phyloP scores from a whole-genome alignment of 2,329 filamentous ascomycete species.

The Xylariaceae sp. region DNA sequence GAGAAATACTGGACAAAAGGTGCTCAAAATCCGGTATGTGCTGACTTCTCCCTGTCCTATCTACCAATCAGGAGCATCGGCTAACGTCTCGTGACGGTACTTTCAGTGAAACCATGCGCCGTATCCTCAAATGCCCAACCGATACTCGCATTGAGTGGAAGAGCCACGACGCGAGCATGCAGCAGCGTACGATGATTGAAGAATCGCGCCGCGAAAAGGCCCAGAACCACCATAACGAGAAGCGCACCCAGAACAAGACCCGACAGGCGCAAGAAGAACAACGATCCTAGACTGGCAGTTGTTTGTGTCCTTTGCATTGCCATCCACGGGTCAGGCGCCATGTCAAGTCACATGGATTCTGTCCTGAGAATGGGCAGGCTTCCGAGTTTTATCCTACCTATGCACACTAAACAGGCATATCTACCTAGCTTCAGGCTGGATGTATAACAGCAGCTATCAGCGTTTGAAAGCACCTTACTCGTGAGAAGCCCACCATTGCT shows the following conservation, averaged over 20 bases:
- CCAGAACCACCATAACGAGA: slow-evolving; percentile 36
- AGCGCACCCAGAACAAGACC: slow-evolving; percentile 29
- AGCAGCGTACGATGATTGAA: slow-evolving; percentile 83
- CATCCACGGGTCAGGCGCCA: too few species aligned
- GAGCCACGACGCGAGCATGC: slow-evolving; percentile 92
- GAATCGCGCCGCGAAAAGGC: slow-evolving; percentile 85
- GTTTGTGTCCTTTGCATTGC: too few species aligned
- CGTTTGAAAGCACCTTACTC: too few species aligned
- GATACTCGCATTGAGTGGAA: slow-evolving; percentile 94
- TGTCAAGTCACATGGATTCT: too few species aligned
- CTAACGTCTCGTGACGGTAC: slow-evolving; percentile 17
- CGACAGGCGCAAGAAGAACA: slow-evolving; percentile 29
- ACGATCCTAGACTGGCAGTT: slow-evolving; percentile 29
- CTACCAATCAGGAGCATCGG: neutral
- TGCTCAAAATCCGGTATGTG: slow-evolving; percentile 88
- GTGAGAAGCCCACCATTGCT: too few species aligned
- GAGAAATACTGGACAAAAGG: slow-evolving; percentile 83
- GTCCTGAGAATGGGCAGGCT: too few species aligned
- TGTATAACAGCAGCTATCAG: too few species aligned
- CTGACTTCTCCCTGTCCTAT: neutral
- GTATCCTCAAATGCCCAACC: slow-evolving; percentile 74
- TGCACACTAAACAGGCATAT: too few species aligned
- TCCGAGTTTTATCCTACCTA: too few species aligned
- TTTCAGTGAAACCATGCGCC: slow-evolving; percentile 86
- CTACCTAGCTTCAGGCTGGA: too few species aligned